phyloP scores from a whole-genome alignment of 2,329 filamentous ascomycete genomes.

The Neonectria hederae region DNA sequence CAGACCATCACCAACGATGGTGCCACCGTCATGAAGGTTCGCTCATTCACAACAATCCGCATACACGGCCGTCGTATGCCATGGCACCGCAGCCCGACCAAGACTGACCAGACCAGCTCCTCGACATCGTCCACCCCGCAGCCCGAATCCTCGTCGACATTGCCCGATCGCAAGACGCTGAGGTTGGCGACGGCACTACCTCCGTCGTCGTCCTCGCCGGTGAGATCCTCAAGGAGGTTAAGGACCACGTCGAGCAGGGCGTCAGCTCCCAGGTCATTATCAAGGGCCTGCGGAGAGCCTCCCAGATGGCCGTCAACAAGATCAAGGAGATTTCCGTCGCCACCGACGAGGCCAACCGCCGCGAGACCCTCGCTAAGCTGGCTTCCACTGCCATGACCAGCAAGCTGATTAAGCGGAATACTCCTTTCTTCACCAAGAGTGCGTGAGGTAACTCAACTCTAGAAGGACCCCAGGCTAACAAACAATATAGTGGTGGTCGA shows the following conservation, averaged over 20 bases:
- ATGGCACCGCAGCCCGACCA: background rate
- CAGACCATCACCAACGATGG: conserved; percentile 99
- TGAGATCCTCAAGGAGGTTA: conserved; percentile 96
- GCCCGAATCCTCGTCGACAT: conserved; percentile 98
- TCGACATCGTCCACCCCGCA: conserved; percentile 98
- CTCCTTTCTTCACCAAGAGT: conserved; percentile 98
- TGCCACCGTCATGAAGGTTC: conserved; percentile 97
- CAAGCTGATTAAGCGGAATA: conserved; percentile 98
- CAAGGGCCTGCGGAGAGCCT: conserved; percentile 91
- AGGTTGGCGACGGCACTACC: conserved; percentile 97
- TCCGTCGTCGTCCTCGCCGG: conserved; percentile 98
- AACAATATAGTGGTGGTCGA: conserved; percentile 88
- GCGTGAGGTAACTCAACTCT: conserved; percentile 43
- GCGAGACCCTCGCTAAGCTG: conserved; percentile 88
- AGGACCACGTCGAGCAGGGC: conserved; percentile 94
- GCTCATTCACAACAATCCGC: background rate
- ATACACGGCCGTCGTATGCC: background rate
- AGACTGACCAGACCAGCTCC: conserved; percentile 66
- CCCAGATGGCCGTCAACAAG: conserved; percentile 94
- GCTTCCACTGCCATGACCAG: conserved; percentile 98
- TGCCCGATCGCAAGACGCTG: conserved; percentile 97
- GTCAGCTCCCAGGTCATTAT: conserved; percentile 98
- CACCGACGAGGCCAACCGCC: conserved; percentile 82
- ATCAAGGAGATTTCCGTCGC: conserved; percentile 96
- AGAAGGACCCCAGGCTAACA: conserved; percentile 40